Evolutionary conservation across 129 eudicot species (phyloP), one percentile per base, ranked within the genome.

Genomic region (Saussurea involucrata): DNA sequence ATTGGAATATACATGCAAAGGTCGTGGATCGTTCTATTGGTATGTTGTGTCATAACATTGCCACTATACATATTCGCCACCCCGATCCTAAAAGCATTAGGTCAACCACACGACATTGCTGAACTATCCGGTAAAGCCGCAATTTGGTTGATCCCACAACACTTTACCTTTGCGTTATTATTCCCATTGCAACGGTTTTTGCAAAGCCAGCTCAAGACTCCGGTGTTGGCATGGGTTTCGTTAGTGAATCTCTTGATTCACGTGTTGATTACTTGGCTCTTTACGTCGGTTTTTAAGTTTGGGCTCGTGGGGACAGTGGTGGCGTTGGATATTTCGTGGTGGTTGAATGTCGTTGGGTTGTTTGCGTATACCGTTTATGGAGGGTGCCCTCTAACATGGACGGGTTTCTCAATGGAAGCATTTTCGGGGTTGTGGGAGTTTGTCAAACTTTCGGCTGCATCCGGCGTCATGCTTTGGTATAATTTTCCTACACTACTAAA

Each of bases 401-500:
- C 72, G 10, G 97, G 98, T 18, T 90, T 91, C 74, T 93, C 98
- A 4, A 17, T 79, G 44, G 80, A 93, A 71, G 98, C 98, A 1
- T 91, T 93, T 72, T 79, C 93, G 6, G 98, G 96, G 8, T 80
- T 93, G 22, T 86, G 90, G 91, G 98, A 93, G 13, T 93, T 93
- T 71, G 20, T 90, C 22, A 88, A 84, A 66, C 85, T 93, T 31
- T 93, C 98, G 17, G 90, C 88, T 55, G 90, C 98, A 11, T 87
- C 98, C 1, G 98, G 98, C 2, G 90, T 93, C 83, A 93, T 93
- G 98, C 90, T 93, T 4, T 91, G 97, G 98, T 93, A 92, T 3
- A 21, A 1, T 42, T 77, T n/a, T 36, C 28, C 36, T n/a, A n/a
- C n/a, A n/a, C n/a, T n/a, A n/a, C n/a, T n/a, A n/a, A n/a, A n/a